Percentiles rank a stretch among this genome's conserved stretches.
Evolutionary conservation across 1,284 basidiomycete species (phyloP).

Genomic region (Flammula alnicola): DNA sequence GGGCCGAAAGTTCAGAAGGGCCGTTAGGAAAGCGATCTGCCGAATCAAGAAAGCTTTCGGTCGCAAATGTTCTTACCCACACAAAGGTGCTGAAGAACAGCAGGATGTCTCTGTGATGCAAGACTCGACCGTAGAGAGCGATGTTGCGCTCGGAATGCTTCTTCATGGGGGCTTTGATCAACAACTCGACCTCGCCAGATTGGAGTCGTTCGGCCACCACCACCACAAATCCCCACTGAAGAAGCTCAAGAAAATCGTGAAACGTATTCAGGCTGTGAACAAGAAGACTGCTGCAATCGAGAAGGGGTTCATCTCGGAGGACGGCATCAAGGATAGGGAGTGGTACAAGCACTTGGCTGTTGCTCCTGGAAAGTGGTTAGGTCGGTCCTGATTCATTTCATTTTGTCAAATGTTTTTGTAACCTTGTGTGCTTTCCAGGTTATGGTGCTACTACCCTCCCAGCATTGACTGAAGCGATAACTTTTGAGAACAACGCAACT

Average conservation of each 20-base stretch:
- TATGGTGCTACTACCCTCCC: conserved; percentile 88
- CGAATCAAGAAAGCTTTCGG: conserved; percentile 19
- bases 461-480: conserved; percentile 78
- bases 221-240: conserved; percentile 31
- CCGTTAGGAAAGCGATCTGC: conserved; percentile 13
- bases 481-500: conserved; percentile 65
- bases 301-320: conserved; percentile 79
- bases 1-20: conserved; percentile 6
- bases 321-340: conserved; percentile 76
- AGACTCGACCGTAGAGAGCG: conserved; percentile 5
- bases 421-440: conserved; percentile 45
- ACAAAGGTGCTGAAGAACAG: too few relatives aligned
- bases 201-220: conserved; percentile 1
- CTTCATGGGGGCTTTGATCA: conserved; percentile 17
- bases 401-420: conserved; percentile 3
- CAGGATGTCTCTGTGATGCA: background rate
- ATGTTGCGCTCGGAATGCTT: conserved; percentile 16
- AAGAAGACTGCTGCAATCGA: conserved; percentile 78
- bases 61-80: conserved; percentile 15
- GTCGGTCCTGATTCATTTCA: conserved; percentile 43
- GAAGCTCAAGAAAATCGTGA: conserved; percentile 60
- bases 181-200: background rate
- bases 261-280: conserved; percentile 69
- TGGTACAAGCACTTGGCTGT: conserved; percentile 87
- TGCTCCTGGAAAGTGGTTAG: conserved; percentile 88